Evolutionary conservation across 2,329 filamentous ascomycete species (phyloP), one percentile per base, ranked within the genome.

Genomic region (Clarireedia monteithiana): DNA sequence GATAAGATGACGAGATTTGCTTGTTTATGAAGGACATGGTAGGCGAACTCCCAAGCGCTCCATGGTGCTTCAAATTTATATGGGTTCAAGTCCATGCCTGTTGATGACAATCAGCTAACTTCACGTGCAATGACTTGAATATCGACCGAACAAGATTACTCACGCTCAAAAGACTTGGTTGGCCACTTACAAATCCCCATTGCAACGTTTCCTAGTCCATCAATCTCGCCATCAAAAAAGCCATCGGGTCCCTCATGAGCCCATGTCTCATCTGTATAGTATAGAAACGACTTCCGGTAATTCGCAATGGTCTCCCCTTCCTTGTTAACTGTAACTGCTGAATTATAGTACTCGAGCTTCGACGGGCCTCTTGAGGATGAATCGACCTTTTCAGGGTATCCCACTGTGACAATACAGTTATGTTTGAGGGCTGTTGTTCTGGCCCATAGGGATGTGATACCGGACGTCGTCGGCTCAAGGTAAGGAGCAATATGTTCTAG

Each of bases 301-400:
- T 85, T 81, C 0, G 72, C 81, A 0, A 83, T 70, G 0, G 75
- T 79, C n/a, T 85, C 80, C 0, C 84, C 84, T 0, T 85, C 79
- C 0, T 62, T 67, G 53, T 78, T 80, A 4, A 86, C 75, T 0
- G 83, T 71, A 2, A 86, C 75, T 0, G 73, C 69, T 1, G 74
- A 74, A 57, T 82, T 82, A 66, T 82, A 82, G 36, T 79, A 81
- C 59, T 81, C 77, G 0, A 78, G 76, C 0, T 66, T 68, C 17
- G 65, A 56, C 0, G 81, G 80, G 76, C 79, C 82, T 24, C 73
- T 73, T 0, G 67, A 50, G 0, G 72, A 67, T 0, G 78, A 64
- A 50, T 85, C 81, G 0, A 79, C 79, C 62, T 79, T 81, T 56
- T 94, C 89, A 0, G 89, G 88, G 55, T 92, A 94, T 0, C 89